Conservation (phyloP, 1,139 yeast species). For the Hemisphaericaspora subhashii region DNA sequence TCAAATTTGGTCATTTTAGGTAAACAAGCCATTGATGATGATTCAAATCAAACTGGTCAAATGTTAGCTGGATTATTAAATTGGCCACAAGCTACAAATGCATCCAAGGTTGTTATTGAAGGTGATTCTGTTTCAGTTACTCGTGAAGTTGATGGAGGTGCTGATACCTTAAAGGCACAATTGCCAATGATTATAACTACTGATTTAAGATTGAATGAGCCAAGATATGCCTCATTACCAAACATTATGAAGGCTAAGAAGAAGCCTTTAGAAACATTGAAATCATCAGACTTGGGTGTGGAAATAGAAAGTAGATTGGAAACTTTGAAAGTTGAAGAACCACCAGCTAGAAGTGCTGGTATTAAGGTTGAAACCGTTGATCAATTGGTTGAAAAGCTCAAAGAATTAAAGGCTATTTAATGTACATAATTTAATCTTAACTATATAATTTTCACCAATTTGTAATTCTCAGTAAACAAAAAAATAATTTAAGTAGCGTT, state of each 20-base stretch:
- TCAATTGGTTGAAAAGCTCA: conserved; percentile 75
- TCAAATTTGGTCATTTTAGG: conserved; percentile 86
- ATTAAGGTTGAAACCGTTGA: conserved; percentile 77
- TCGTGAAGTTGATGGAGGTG: conserved; percentile 94
- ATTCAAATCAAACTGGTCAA: conserved; percentile 95
- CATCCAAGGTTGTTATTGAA: conserved; percentile 76
- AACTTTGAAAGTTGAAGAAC: conserved; percentile 76
- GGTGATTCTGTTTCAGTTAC: conserved; percentile 70
- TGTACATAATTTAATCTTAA: neutral
- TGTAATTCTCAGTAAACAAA: neutral
- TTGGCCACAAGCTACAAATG: conserved; percentile 99
- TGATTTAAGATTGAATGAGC: conserved; percentile 90
- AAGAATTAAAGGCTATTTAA: conserved; percentile 62
- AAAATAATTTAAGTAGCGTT: too few relatives aligned
- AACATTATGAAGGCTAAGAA: conserved; percentile 98
- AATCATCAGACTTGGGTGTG: conserved; percentile 69
- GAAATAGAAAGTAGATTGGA: conserved; percentile 66
- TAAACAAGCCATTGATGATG: conserved; percentile 96
- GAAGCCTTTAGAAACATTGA: conserved; percentile 79
- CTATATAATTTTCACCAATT: neutral
- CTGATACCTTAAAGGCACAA: conserved; percentile 74
- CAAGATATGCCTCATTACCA: conserved; percentile 90
- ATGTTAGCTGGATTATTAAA: conserved; percentile 90
- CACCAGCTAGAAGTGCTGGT: conserved; percentile 81
- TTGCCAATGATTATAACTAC: conserved; percentile 89